Evolutionary conservation across 192 early-diverging fungal species (phyloP).

Genomic region (Allomyces macrogynus): DNA sequence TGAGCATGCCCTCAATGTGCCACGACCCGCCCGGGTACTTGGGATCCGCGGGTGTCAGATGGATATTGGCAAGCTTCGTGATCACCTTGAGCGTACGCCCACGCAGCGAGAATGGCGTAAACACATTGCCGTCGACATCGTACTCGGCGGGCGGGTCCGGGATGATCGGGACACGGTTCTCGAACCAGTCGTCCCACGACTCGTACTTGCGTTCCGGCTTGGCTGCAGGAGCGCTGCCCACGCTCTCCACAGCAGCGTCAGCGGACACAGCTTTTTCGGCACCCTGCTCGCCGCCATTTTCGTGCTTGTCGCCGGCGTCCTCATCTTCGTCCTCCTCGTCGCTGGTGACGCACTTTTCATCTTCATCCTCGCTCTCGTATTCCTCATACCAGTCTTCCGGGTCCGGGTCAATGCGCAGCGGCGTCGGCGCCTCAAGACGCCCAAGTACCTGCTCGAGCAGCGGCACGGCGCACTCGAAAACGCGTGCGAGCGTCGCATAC

Average conservation of each 20-base stretch:
- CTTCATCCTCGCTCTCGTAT: conserved; percentile 4
- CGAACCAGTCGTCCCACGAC: conserved; percentile 10
- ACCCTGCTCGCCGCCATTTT: too few species aligned
- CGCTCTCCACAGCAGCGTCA: too few species aligned
- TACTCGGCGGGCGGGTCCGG: conserved; percentile 6
- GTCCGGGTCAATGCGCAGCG: background rate
- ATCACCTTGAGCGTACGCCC: conserved; percentile 35
- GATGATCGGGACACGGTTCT: conserved; percentile 4
- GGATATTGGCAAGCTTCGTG: conserved; percentile 47
- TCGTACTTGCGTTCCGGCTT: too few species aligned
- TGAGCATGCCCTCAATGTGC: conserved; percentile 52
- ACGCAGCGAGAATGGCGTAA: conserved; percentile 8
- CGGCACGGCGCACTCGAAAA: conserved; percentile 35
- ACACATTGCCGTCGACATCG: background rate
- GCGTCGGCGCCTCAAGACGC: background rate
- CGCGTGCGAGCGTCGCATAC: conserved; percentile 25
- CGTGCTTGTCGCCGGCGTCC: background rate
- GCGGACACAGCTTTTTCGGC: too few species aligned
- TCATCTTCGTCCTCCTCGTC: background rate
- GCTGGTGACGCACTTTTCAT: background rate
- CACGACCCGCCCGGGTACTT: conserved; percentile 28
- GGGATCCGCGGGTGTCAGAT: conserved; percentile 42
- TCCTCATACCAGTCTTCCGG: background rate
- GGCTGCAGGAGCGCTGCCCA: too few species aligned
- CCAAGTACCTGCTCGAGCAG: conserved; percentile 33